A percentile compares a stretch with the other conserved stretches of the same genome.
These are phyloP conservation scores for Pseudognaphalium luteoalbum DNA, from an alignment of 129 eudicot species.

Conservation along the genomic window DNA sequence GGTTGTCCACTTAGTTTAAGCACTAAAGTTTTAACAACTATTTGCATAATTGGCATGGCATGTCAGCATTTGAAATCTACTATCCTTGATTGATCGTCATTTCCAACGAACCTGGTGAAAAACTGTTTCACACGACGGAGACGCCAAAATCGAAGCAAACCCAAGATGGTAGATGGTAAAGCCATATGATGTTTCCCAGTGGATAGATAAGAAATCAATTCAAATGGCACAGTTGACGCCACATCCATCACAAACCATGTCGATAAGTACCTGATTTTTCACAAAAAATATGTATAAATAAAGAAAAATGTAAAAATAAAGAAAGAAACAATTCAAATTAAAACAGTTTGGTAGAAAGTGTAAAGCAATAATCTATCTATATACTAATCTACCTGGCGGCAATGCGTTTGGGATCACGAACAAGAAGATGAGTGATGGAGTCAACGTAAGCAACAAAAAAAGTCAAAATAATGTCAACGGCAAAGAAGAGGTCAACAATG, in stretches of 20 bases:
- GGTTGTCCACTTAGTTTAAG: neutral
- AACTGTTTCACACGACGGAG: constrained; percentile 82
- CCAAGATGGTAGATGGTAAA: constrained; percentile 64
- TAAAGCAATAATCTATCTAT: neutral
- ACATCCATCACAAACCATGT: constrained; percentile 95
- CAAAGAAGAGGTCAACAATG: constrained; percentile 72
- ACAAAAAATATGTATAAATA: too few species aligned
- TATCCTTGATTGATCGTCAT: neutral
- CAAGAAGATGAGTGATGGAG: constrained; percentile 67
- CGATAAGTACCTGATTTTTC: constrained; percentile 59
- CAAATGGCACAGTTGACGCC: constrained; percentile 89
- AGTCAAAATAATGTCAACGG: constrained; percentile 70
- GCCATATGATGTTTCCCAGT: constrained; percentile 60
- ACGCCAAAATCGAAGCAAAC: constrained; percentile 90
- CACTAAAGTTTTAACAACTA: neutral
- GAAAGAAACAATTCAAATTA: neutral
- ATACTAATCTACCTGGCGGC: constrained; percentile 53
- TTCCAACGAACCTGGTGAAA: constrained; percentile 60
- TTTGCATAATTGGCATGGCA: neutral
- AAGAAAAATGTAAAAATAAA: neutral
- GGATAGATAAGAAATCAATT: constrained; percentile 47
- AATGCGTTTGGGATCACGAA: constrained; percentile 58
- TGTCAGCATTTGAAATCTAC: neutral
- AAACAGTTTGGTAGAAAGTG: neutral
- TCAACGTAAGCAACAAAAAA: constrained; percentile 82